Evolutionary conservation across 2,329 filamentous ascomycete species (phyloP).

Genomic region (Aspergillus sp.): DNA sequence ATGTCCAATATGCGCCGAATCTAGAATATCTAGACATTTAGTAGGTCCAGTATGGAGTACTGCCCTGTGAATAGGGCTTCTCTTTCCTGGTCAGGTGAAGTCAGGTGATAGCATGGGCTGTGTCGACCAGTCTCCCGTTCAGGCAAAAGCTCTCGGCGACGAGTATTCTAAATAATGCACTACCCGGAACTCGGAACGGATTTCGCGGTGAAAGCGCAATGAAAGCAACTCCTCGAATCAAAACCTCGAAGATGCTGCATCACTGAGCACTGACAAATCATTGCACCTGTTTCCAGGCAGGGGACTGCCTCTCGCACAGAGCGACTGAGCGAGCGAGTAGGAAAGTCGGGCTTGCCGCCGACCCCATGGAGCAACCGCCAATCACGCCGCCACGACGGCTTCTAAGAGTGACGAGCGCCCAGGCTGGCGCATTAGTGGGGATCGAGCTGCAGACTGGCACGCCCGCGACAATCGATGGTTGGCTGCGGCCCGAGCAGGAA

Average conservation of each 20-base stretch:
- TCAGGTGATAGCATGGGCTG: not conserved
- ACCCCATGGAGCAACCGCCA: conserved; percentile 2
- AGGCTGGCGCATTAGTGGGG: conserved; percentile 16
- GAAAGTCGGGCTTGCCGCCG: conserved; percentile 13
- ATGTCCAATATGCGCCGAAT: not conserved
- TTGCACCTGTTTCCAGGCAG: not conserved
- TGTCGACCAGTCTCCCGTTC: not conserved
- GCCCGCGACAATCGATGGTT: not conserved
- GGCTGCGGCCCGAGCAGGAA: conserved; percentile 7
- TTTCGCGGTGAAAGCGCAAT: not conserved
- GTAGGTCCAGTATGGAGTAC: too few species aligned
- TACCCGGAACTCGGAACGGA: not conserved
- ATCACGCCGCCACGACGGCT: conserved; percentile 5
- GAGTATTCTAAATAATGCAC: not conserved
- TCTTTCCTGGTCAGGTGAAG: not conserved
- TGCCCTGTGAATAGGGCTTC: not conserved
- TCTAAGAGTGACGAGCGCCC: conserved; percentile 14
- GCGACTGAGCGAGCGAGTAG: conserved; percentile 9
- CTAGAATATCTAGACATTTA: not conserved
- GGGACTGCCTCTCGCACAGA: conserved; percentile 1
- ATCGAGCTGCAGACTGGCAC: conserved; percentile 12
- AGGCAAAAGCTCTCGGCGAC: not conserved
- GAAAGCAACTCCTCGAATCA: not conserved
- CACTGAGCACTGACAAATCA: not conserved
- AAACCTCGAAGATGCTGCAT: not conserved